Percentiles rank a stretch among this genome's conserved stretches.
These are phyloP conservation scores for Vigna mungo DNA, from an alignment of 306 rosid genomes.

Conservation along the genomic window DNA sequence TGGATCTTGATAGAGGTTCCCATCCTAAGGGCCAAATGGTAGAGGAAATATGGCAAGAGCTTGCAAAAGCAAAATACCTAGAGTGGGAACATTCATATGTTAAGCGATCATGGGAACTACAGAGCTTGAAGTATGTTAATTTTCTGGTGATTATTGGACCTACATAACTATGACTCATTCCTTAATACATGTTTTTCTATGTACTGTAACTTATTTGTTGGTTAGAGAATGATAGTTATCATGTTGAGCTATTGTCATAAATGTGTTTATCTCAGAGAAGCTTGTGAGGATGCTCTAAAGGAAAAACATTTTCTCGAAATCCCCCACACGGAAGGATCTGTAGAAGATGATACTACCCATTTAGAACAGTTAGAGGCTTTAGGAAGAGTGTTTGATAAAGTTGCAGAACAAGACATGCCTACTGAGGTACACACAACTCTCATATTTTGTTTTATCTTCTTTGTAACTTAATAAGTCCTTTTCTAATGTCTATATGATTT, in stretches of 20 bases:
- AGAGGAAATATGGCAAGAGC: constrained; percentile 82
- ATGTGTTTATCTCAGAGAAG: constrained; percentile 26
- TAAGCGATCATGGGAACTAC: constrained; percentile 58
- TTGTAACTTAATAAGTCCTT: not conserved
- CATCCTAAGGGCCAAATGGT: constrained; percentile 62
- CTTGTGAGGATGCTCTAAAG: constrained; percentile 3
- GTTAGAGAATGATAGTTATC: not conserved
- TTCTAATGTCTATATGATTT: not conserved
- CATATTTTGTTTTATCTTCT: not conserved
- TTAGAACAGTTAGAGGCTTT: constrained; percentile 52
- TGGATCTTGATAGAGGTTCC: constrained; percentile 79
- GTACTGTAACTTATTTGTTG: not conserved
- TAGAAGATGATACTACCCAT: not conserved
- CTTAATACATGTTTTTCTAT: not conserved
- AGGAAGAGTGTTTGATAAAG: constrained; percentile 58
- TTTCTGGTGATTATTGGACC: not conserved
- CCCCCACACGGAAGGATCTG: not conserved
- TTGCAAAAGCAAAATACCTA: constrained; percentile 68
- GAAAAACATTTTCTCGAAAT: not conserved
- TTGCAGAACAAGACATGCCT: constrained; percentile 57
- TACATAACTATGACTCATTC: not conserved
- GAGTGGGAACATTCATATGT: constrained; percentile 72
- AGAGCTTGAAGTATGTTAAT: constrained; percentile 11
- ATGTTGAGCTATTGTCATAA: not conserved
- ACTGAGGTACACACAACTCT: constrained; percentile 49